These are phyloP conservation scores for Euphorbia schlechtendalii DNA, from an alignment of 441 rosid genomes.

Conservation along the genomic window DNA sequence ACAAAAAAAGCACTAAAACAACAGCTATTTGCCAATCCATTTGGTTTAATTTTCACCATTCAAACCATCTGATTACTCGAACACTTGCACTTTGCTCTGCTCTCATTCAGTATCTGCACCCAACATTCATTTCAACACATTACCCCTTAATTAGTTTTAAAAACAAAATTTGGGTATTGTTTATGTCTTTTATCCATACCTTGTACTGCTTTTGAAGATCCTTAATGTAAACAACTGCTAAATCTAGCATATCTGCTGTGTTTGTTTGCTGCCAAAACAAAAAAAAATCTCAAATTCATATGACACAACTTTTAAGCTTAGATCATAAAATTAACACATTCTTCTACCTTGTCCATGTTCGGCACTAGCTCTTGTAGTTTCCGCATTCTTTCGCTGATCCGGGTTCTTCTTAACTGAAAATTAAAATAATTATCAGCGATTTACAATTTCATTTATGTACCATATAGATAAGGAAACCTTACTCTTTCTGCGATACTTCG, in stretches of 20 bases:
- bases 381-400: conserved; percentile 34
- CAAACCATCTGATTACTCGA: conserved; percentile 24
- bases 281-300: neutral
- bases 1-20: neutral
- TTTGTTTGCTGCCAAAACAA: conserved; percentile 37
- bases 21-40: no score
- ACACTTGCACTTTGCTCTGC: conserved; percentile 54
- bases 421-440: no score
- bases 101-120: conserved; percentile 43
- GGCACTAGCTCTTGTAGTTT: conserved; percentile 34
- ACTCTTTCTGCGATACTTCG: conserved; percentile 96
- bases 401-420: conserved; percentile 30
- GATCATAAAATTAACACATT: neutral
- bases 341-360: conserved; percentile 30
- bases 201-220: conserved; percentile 45
- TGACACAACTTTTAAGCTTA: neutral
- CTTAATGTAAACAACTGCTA: conserved; percentile 43
- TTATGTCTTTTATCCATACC: conserved; percentile 20
- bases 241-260: conserved; percentile 46
- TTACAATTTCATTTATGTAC: neutral
- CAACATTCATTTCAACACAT: neutral
- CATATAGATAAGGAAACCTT: conserved; percentile 11
- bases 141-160: neutral
- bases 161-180: neutral
- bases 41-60: no score